Percentiles rank a stretch among this genome's conserved stretches.
These are phyloP conservation scores for Areca catechu DNA, from an alignment of 176 grass and related monocot species.

Conservation along the genomic window DNA sequence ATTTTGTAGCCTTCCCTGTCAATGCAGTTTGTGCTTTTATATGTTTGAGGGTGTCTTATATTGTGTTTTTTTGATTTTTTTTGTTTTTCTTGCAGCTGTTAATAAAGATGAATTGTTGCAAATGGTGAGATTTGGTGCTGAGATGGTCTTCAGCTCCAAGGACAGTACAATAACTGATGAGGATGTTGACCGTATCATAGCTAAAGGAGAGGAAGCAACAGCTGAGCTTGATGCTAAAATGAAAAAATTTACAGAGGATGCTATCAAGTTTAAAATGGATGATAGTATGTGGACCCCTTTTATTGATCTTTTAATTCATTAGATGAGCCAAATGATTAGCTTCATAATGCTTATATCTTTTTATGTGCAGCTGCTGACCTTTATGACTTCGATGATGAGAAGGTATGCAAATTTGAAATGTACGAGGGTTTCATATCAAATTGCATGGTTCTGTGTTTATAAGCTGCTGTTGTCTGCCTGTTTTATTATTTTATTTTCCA, in stretches of 20 bases:
- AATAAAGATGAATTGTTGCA: conserved; percentile 97
- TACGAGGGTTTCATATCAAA: too few species aligned
- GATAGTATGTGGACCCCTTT: conserved; percentile 43
- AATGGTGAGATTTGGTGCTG: conserved; percentile 98
- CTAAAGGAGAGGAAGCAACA: conserved; percentile 93
- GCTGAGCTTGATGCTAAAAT: conserved; percentile 97
- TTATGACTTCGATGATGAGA: conserved; percentile 98
- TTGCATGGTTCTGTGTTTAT: too few species aligned
- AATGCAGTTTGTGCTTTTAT: too few species aligned
- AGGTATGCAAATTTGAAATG: conserved; percentile 36
- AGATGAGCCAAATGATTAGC: too few species aligned
- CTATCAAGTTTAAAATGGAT: conserved; percentile 99
- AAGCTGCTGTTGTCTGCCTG: too few species aligned
- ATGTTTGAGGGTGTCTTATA: too few species aligned
- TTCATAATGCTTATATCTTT: conserved; percentile 12
- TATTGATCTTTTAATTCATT: not conserved
- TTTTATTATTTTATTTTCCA: too few species aligned
- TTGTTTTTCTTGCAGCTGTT: conserved; percentile 46
- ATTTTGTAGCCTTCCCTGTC: too few species aligned
- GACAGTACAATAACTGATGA: conserved; percentile 98
- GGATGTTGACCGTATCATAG: conserved; percentile 93
- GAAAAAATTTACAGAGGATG: conserved; percentile 99
- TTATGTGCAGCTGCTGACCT: conserved; percentile 69
- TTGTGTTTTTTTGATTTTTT: too few species aligned
- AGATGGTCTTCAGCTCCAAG: conserved; percentile 99